Evolutionary conservation across 163 green algal species (phyloP).

Genomic region (Scenedesmus sp.): DNA sequence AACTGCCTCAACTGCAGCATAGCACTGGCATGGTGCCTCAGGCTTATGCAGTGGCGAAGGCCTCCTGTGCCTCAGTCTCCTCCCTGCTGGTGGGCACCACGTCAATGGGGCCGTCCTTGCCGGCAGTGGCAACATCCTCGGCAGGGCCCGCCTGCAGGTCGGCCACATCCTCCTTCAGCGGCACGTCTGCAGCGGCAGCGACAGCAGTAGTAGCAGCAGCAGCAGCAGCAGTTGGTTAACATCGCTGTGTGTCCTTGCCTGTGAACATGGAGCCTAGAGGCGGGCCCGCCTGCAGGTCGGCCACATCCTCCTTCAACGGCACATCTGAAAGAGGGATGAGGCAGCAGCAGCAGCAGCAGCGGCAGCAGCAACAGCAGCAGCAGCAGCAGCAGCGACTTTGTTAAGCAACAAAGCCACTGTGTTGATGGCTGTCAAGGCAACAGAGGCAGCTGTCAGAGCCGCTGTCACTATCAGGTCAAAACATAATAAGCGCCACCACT

Average conservation of each 20-base stretch:
- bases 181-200: slow-evolving; percentile 12
- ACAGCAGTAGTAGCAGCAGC: background rate
- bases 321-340: background rate
- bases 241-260: too few relatives aligned
- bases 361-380: background rate
- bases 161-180: slow-evolving; percentile 48
- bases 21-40: slow-evolving; percentile 10
- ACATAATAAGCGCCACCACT: too few relatives aligned
- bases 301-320: slow-evolving; percentile 37
- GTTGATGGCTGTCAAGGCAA: too few relatives aligned
- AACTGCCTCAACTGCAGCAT: too few relatives aligned
- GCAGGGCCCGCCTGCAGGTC: slow-evolving; percentile 40
- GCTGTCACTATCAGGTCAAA: too few relatives aligned
- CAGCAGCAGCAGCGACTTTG: background rate
- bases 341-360: background rate
- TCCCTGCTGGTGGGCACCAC: slow-evolving; percentile 41
- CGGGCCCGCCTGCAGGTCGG: background rate
- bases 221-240: background rate
- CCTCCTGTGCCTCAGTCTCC: slow-evolving; percentile 47
- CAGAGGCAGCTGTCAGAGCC: too few relatives aligned
- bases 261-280: too few relatives aligned
- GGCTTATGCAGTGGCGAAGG: slow-evolving; percentile 14
- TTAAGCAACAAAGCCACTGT: too few relatives aligned
- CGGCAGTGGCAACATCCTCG: slow-evolving; percentile 37
- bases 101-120: slow-evolving; percentile 22